These are phyloP conservation scores for Carex scoparia DNA, from an alignment of 176 grass and related monocot genomes.

Conservation along the genomic window DNA sequence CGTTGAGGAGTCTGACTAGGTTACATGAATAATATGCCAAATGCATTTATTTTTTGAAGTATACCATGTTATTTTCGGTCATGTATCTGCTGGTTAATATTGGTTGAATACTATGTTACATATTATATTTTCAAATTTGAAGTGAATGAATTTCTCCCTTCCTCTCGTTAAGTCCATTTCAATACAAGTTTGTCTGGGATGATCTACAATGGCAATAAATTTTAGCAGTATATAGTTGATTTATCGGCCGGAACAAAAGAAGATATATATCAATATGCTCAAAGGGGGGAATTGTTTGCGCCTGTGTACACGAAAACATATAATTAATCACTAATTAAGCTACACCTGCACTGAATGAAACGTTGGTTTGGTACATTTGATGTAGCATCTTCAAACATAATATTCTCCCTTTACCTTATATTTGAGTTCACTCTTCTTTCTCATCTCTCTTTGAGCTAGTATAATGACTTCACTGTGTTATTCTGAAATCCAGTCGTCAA, in stretches of 20 bases:
- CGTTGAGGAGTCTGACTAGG: conserved; percentile 73
- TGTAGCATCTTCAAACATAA: background rate
- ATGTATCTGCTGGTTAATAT: conserved; percentile 18
- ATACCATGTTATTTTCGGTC: conserved; percentile 9
- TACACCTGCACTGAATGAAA: background rate
- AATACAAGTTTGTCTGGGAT: background rate
- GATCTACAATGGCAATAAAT: background rate
- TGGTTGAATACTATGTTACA: conserved; percentile 12
- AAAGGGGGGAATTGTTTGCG: background rate
- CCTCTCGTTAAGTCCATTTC: too few relatives aligned
- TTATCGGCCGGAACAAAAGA: background rate
- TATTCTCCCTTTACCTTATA: background rate
- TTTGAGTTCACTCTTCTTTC: background rate
- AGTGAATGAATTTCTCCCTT: background rate
- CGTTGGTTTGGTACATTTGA: background rate
- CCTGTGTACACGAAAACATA: background rate
- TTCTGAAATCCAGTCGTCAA: background rate
- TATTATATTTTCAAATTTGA: conserved; percentile 9
- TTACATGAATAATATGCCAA: background rate
- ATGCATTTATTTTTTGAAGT: conserved; percentile 21
- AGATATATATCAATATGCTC: background rate
- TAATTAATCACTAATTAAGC: too few relatives aligned
- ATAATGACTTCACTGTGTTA: background rate
- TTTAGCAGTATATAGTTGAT: background rate
- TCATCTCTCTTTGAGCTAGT: background rate